Conservation (phyloP, 2,329 filamentous ascomycete genomes). For the Elsinoe ampelina region DNA sequence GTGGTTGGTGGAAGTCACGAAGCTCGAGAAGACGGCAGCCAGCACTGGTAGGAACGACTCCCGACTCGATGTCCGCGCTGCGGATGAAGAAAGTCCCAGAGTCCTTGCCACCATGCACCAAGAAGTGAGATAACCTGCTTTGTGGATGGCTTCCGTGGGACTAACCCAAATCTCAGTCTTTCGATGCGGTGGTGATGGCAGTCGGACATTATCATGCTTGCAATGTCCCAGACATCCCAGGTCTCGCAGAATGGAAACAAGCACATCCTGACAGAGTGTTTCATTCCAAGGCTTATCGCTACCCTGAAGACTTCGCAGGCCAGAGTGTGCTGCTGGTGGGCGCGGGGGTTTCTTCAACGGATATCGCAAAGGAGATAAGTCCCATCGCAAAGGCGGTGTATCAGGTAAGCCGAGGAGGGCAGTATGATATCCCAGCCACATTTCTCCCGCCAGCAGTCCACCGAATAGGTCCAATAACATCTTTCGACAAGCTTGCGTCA, state of each 20-base stretch:
- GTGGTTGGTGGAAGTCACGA: slow-evolving; percentile 47
- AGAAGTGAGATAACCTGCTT: neutral
- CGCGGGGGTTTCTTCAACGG: slow-evolving; percentile 46
- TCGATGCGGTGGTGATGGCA: slow-evolving; percentile 46
- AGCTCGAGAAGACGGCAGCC: slow-evolving; percentile 26
- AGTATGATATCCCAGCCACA: slow-evolving; percentile 47
- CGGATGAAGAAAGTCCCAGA: neutral
- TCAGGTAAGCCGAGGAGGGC: slow-evolving; percentile 51
- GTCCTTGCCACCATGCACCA: neutral
- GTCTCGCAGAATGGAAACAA: slow-evolving; percentile 38
- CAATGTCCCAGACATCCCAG: slow-evolving; percentile 41
- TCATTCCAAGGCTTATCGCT: slow-evolving; percentile 46
- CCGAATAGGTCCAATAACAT: slow-evolving; percentile 44
- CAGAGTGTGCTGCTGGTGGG: slow-evolving; percentile 51
- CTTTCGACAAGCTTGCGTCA: slow-evolving; percentile 30
- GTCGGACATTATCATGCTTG: slow-evolving; percentile 47
- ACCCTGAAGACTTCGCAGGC: slow-evolving; percentile 39
- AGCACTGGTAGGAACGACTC: neutral
- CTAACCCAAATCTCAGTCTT: slow-evolving; percentile 26
- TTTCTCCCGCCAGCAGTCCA: slow-evolving; percentile 46
- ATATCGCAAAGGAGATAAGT: slow-evolving; percentile 46
- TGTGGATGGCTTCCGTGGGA: slow-evolving; percentile 24
- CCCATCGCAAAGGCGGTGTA: slow-evolving; percentile 37
- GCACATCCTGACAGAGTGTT: slow-evolving; percentile 37
- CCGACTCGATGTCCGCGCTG: neutral